phyloP scores from a whole-genome alignment of 495 filamentous ascomycete genomes.

The Penicillium psychrofluorescens region DNA sequence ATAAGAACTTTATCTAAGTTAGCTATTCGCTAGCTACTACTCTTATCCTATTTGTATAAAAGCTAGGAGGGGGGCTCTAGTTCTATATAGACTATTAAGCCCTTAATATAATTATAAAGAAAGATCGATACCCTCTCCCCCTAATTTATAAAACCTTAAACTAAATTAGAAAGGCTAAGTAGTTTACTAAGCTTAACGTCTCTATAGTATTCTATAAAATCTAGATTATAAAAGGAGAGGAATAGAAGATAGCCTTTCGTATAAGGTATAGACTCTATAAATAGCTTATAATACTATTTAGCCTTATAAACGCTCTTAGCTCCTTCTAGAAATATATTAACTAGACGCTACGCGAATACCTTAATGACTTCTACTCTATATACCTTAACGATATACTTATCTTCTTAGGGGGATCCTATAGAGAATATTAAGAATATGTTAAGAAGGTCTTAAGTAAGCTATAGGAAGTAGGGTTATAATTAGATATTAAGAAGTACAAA shows the following conservation, averaged over 20 bases:
- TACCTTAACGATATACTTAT: not conserved
- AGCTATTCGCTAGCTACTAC: not conserved
- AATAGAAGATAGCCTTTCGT: slow-evolving; percentile 12
- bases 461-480: not conserved
- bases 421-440: not conserved
- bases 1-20: not conserved
- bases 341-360: not conserved
- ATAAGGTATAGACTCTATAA: slow-evolving; percentile 11
- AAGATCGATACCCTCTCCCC: not conserved
- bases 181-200: not conserved
- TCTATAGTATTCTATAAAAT: not conserved
- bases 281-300: slow-evolving; percentile 13
- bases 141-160: not conserved
- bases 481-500: not conserved
- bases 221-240: slow-evolving; percentile 1
- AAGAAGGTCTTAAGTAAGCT: not conserved
- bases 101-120: slow-evolving; percentile 4
- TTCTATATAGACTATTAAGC: slow-evolving; percentile 7
- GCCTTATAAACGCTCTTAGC: slow-evolving; percentile 4
- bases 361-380: not conserved
- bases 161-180: not conserved
- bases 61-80: not conserved
- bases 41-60: slow-evolving; percentile 3
- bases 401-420: too few relatives aligned
- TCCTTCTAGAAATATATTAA: slow-evolving; percentile 3